These are phyloP conservation scores for Pseudogymnoascus sp. DNA, from an alignment of 2,329 filamentous ascomycete species.

Conservation along the genomic window DNA sequence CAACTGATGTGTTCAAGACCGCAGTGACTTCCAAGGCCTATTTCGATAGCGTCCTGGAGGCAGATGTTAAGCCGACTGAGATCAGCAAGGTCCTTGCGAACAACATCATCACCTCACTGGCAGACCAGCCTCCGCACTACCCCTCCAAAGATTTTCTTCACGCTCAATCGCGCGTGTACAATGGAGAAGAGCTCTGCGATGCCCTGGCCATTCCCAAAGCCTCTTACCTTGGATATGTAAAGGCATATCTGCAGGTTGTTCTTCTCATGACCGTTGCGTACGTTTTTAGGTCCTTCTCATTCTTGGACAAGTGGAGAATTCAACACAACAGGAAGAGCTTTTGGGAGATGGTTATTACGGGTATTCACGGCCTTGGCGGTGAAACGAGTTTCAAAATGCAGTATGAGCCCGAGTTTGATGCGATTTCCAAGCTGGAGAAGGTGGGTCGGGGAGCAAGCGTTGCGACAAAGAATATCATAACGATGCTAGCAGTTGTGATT, in stretches of 20 bases:
- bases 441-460: not conserved
- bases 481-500: not conserved
- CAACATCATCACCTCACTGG: conserved; percentile 67
- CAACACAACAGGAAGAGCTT: not conserved
- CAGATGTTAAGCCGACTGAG: conserved; percentile 60
- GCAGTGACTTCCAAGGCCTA: conserved; percentile 50
- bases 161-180: conserved; percentile 64
- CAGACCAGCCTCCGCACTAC: conserved; percentile 58
- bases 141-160: conserved; percentile 61
- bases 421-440: conserved; percentile 31
- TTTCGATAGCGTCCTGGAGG: conserved; percentile 61
- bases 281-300: conserved; percentile 34
- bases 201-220: conserved; percentile 38
- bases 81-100: conserved; percentile 61
- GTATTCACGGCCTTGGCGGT: conserved; percentile 48
- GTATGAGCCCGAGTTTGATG: conserved; percentile 53
- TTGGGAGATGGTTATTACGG: not conserved
- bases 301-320: conserved; percentile 29
- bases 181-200: conserved; percentile 57
- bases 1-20: conserved; percentile 53
- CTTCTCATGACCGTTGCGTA: conserved; percentile 49
- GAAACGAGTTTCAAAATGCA: conserved; percentile 65
- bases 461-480: not conserved
- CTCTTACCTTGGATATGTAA: conserved; percentile 34
- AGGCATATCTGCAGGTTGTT: conserved; percentile 57